Percentiles rank a stretch among this genome's conserved stretches.
Evolutionary conservation across 2,329 filamentous ascomycete genomes (phyloP).

Genomic region (Fusarium aywerte): DNA sequence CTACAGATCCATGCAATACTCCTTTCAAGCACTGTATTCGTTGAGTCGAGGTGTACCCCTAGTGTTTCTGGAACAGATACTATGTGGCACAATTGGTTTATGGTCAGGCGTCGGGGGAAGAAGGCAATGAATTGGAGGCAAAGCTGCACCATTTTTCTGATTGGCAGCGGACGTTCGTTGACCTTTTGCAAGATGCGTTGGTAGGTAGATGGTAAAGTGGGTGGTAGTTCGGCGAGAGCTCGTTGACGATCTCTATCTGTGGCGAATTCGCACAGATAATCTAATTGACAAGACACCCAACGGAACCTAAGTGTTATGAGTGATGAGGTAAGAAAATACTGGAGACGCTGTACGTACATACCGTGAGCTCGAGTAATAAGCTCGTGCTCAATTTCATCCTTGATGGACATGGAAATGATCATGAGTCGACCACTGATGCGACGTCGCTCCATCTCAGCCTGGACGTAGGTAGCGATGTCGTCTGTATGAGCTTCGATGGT

Average conservation of each 20-base stretch:
- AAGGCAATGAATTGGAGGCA: conserved; percentile 4
- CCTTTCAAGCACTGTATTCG: no score
- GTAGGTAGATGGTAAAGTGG: not conserved
- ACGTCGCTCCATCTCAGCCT: no score
- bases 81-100: not conserved
- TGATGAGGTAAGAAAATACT: no score
- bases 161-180: not conserved
- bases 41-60: not conserved
- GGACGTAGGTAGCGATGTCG: not conserved
- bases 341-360: conserved; percentile 11
- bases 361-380: conserved; percentile 13
- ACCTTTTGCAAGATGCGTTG: no score
- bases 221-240: conserved; percentile 7
- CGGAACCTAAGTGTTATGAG: conserved; percentile 18
- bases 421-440: no score
- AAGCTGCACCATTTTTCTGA: not conserved
- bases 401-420: no score
- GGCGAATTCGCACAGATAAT: conserved; percentile 19
- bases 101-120: accelerated
- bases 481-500: not conserved
- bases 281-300: conserved; percentile 31
- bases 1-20: not conserved
- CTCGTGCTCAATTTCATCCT: not conserved
- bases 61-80: not conserved
- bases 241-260: conserved; percentile 10